phyloP scores from a whole-genome alignment of 164 flowering plant species.

The Sedum album region DNA sequence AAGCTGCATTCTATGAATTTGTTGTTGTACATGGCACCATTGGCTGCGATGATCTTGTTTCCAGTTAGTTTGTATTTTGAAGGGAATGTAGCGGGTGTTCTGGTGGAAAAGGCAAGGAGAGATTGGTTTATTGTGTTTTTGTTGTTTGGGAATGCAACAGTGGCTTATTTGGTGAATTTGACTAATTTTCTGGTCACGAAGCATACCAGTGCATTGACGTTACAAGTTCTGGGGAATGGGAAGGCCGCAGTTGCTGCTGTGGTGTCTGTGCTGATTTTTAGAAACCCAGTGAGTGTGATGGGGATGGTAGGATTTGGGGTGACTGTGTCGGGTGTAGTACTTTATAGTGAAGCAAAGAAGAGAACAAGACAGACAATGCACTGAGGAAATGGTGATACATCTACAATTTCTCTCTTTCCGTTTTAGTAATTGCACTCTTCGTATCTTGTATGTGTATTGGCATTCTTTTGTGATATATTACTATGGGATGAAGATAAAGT shows the following conservation, averaged over 20 bases:
- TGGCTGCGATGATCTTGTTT: conserved; percentile 70
- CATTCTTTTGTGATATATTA: background rate
- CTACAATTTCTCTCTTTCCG: background rate
- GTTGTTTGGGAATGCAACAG: conserved; percentile 71
- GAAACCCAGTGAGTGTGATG: conserved; percentile 90
- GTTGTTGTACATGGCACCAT: conserved; percentile 75
- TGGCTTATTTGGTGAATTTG: conserved; percentile 89
- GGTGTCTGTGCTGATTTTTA: conserved; percentile 82
- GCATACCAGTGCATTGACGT: conserved; percentile 84
- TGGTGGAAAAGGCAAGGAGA: conserved; percentile 48
- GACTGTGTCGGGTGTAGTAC: conserved; percentile 85
- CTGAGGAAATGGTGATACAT: background rate
- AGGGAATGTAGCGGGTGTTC: conserved; percentile 59
- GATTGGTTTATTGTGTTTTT: conserved; percentile 23
- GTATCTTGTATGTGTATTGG: background rate
- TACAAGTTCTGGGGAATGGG: conserved; percentile 90
- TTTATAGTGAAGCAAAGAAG: conserved; percentile 92
- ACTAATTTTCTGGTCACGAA: conserved; percentile 90
- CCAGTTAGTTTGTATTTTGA: conserved; percentile 69
- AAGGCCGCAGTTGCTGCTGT: conserved; percentile 91
- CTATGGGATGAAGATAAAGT: background rate
- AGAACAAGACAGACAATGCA: conserved; percentile 16
- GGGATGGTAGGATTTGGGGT: conserved; percentile 83
- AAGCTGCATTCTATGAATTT: conserved; percentile 37
- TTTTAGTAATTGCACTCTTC: background rate